Percentiles rank a stretch among this genome's conserved stretches.
Evolutionary conservation across 768 basidiomycete genomes (phyloP).

Genomic region (Lactifluus pinguis): DNA sequence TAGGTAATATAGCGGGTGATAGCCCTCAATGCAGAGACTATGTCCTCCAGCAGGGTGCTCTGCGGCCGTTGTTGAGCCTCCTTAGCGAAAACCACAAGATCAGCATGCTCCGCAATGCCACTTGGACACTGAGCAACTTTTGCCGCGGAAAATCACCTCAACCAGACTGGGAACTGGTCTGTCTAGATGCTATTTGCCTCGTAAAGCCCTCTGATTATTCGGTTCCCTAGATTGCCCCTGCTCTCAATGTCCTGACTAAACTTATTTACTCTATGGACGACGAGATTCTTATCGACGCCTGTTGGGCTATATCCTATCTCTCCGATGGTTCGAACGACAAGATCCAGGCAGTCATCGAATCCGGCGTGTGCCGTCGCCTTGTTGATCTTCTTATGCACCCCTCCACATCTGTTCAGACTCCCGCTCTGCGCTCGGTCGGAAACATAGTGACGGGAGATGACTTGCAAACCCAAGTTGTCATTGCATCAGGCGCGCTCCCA

Average conservation of each 20-base stretch:
- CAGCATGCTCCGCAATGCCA: constrained; percentile 97
- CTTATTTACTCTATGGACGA: constrained; percentile 98
- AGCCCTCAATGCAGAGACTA: constrained; percentile 96
- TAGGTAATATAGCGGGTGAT: constrained; percentile 98
- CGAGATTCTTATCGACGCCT: constrained; percentile 98
- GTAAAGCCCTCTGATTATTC: constrained; percentile 15
- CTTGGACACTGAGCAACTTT: constrained; percentile 99
- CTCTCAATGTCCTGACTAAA: constrained; percentile 93
- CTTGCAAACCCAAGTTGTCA: constrained; percentile 97
- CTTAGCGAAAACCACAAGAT: constrained; percentile 97
- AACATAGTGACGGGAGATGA: constrained; percentile 99
- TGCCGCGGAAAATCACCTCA: constrained; percentile 97
- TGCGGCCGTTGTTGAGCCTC: constrained; percentile 82
- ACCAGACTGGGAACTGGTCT: constrained; percentile 93
- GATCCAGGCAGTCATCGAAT: constrained; percentile 99
- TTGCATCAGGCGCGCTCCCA: constrained; percentile 93
- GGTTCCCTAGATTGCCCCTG: constrained; percentile 81
- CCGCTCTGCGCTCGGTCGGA: constrained; percentile 94
- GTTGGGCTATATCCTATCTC: constrained; percentile 99
- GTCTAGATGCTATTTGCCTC: constrained; percentile 23
- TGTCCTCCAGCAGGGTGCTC: constrained; percentile 86
- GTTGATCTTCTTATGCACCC: constrained; percentile 95
- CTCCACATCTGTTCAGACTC: constrained; percentile 94
- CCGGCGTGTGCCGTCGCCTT: constrained; percentile 92
- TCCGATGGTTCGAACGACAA: constrained; percentile 99